phyloP scores from a whole-genome alignment of 2,329 filamentous ascomycete genomes.

The Fusarium phyllophilum region DNA sequence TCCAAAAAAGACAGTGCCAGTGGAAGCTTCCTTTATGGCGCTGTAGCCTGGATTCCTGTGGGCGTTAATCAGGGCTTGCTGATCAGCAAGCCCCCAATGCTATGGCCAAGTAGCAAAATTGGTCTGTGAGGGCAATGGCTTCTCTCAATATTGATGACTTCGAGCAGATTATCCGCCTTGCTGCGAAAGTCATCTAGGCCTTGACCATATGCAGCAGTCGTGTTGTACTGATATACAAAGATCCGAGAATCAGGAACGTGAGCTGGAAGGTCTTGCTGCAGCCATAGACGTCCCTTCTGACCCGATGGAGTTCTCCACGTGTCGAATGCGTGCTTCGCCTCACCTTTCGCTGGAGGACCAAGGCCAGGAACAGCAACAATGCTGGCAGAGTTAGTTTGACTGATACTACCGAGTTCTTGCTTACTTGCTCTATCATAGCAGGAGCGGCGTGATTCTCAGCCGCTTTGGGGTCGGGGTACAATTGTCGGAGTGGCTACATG shows the following conservation, averaged over 20 bases:
- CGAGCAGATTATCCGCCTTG: not conserved
- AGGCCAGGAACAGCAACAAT: not conserved
- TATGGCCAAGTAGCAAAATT: not conserved
- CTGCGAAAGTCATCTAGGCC: not conserved
- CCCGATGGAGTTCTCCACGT: not conserved
- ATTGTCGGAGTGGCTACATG: not conserved
- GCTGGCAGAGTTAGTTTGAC: rapidly evolving
- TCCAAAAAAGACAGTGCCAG: not conserved
- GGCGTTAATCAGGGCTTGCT: not conserved
- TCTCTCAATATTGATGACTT: not conserved
- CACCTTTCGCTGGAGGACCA: not conserved
- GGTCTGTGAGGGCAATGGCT: not conserved
- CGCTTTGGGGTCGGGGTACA: not conserved
- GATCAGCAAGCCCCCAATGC: not conserved
- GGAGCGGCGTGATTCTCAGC: rapidly evolving
- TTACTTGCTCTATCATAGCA: not conserved
- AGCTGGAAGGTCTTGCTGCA: not conserved
- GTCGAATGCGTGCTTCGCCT: not conserved
- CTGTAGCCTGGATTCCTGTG: not conserved
- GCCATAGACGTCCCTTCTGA: not conserved
- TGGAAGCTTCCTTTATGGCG: not conserved
- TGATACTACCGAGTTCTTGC: rapidly evolving
- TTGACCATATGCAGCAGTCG: not conserved
- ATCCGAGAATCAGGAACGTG: not conserved
- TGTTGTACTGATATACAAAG: not conserved